Evolutionary conservation across 495 filamentous ascomycete genomes (phyloP).

Genomic region (Penicillium soppii): DNA sequence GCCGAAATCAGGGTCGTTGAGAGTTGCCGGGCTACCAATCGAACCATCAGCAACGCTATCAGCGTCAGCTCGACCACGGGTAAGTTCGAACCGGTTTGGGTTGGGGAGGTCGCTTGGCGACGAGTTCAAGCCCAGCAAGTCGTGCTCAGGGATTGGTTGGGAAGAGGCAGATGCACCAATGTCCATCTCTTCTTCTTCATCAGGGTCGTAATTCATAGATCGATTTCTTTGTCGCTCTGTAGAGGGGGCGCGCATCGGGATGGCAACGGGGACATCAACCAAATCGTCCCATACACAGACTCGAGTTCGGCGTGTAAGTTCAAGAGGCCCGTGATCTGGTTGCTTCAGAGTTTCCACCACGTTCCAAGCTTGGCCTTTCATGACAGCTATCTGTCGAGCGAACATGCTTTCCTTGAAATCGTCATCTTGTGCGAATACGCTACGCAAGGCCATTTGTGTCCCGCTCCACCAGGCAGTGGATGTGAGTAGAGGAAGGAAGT

Average conservation of each 20-base stretch:
- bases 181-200: slow-evolving; percentile 88
- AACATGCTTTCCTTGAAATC: slow-evolving; percentile 99
- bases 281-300: slow-evolving; percentile 98
- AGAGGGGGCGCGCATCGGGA: slow-evolving; percentile 80
- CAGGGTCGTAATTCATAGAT: slow-evolving; percentile 42
- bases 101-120: slow-evolving; percentile 71
- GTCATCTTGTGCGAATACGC: slow-evolving; percentile 83
- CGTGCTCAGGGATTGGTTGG: slow-evolving; percentile 53
- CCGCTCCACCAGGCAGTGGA: slow-evolving; percentile 96
- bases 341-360: slow-evolving; percentile 96
- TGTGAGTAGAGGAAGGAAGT: slow-evolving; percentile 90
- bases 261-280: slow-evolving; percentile 91
- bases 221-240: slow-evolving; percentile 69
- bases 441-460: slow-evolving; percentile 80
- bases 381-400: slow-evolving; percentile 91
- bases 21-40: slow-evolving; percentile 36
- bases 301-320: slow-evolving; percentile 83
- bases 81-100: slow-evolving; percentile 81
- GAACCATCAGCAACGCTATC: slow-evolving; percentile 38
- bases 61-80: slow-evolving; percentile 51
- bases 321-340: slow-evolving; percentile 86
- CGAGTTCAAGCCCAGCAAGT: slow-evolving; percentile 71
- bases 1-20: slow-evolving; percentile 30
- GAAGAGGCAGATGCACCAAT: slow-evolving; percentile 73
- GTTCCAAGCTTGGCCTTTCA: slow-evolving; percentile 99